These are phyloP conservation scores for Xylariales sp. DNA, from an alignment of 2,329 filamentous ascomycete species.

Conservation along the genomic window DNA sequence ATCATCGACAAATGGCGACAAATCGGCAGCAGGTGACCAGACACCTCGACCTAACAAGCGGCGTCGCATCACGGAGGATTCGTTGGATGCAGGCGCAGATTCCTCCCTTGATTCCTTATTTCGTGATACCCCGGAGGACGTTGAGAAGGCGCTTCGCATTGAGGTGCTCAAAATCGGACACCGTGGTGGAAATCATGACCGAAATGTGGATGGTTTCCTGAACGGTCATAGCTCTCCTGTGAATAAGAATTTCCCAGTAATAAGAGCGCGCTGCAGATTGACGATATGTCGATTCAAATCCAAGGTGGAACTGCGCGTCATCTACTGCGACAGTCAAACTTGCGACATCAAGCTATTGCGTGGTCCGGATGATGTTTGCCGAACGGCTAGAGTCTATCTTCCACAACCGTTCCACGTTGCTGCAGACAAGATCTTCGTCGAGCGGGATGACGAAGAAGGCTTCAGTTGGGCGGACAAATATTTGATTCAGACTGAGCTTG, in stretches of 20 bases:
- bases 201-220: slow-evolving; percentile 29
- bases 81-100: slow-evolving; percentile 25
- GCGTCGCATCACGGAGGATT: slow-evolving; percentile 41
- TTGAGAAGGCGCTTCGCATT: slow-evolving; percentile 42
- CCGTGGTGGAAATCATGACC: slow-evolving; percentile 42
- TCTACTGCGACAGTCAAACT: slow-evolving; percentile 51
- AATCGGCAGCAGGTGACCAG: slow-evolving; percentile 32
- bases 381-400: slow-evolving; percentile 43
- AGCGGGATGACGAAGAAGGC: slow-evolving; percentile 40
- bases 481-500: slow-evolving; percentile 46
- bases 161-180: slow-evolving; percentile 48
- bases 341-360: slow-evolving; percentile 48
- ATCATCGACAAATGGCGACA: slow-evolving; percentile 33
- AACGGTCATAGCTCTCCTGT: slow-evolving; percentile 31
- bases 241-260: slow-evolving; percentile 28
- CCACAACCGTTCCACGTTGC: slow-evolving; percentile 47
- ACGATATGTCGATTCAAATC: slow-evolving; percentile 31
- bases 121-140: slow-evolving; percentile 18
- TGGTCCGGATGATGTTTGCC: slow-evolving; percentile 40
- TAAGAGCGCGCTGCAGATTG: slow-evolving; percentile 39
- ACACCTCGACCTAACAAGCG: slow-evolving; percentile 42
- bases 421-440: slow-evolving; percentile 45
- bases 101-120: slow-evolving; percentile 19
- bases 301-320: slow-evolving; percentile 33
- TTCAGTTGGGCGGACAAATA: slow-evolving; percentile 48